Evolutionary conservation across 2,329 filamentous ascomycete genomes (phyloP).

Genomic region (Coniochaeta sp.): DNA sequence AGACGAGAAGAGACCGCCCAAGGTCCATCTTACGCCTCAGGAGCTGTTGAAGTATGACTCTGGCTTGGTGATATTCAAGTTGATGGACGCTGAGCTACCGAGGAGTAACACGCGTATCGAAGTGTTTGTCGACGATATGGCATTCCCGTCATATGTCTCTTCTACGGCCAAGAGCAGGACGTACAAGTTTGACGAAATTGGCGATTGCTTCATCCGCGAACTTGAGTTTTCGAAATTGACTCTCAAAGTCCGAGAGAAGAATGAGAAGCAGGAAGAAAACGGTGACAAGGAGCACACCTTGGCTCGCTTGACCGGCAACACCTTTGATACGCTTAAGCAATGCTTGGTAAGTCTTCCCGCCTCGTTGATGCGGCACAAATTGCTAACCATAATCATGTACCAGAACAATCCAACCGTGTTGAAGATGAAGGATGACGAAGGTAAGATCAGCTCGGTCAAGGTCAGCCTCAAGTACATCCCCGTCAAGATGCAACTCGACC

Average conservation of each 20-base stretch:
- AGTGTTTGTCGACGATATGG: conserved; percentile 88
- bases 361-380: neutral
- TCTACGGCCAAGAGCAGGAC: conserved; percentile 62
- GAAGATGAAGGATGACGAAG: conserved; percentile 70
- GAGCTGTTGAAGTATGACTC: conserved; percentile 83
- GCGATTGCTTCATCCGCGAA: conserved; percentile 92
- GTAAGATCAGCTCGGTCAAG: conserved; percentile 69
- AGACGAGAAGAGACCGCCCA: conserved; percentile 55
- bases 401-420: conserved; percentile 86
- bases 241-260: conserved; percentile 74
- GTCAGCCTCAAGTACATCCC: conserved; percentile 94
- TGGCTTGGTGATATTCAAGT: conserved; percentile 87
- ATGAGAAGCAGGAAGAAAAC: conserved; percentile 59
- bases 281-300: conserved; percentile 68
- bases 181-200: conserved; percentile 81
- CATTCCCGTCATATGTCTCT: conserved; percentile 82
- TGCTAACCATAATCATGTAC: neutral
- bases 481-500: conserved; percentile 87
- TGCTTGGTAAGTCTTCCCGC: conserved; percentile 56
- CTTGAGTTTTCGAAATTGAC: conserved; percentile 95
- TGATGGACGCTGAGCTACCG: conserved; percentile 81
- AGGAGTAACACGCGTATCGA: conserved; percentile 72
- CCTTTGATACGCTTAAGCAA: conserved; percentile 78
- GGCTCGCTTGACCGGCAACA: conserved; percentile 77
- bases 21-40: conserved; percentile 69